phyloP scores from a whole-genome alignment of 108 stramenopile species.

The Fistulifera pelliculosa region DNA sequence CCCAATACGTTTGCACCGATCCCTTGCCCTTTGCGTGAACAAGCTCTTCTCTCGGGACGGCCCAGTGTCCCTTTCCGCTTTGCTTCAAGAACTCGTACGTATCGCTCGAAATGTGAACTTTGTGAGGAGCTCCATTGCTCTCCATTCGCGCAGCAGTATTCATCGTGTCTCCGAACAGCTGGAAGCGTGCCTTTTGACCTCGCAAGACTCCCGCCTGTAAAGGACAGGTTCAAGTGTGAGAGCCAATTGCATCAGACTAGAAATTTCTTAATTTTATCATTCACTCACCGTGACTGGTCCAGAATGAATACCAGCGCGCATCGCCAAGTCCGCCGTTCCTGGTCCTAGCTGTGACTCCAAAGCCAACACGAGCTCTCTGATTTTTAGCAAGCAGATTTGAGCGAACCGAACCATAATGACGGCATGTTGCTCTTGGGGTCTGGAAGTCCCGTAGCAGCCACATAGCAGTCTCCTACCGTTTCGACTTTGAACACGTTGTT shows the following conservation, averaged over 20 bases:
- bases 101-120: conserved; percentile 27
- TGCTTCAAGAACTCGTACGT: conserved; percentile 24
- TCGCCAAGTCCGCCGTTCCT: conserved; percentile 19
- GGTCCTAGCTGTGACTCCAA: conserved; percentile 14
- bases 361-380: conserved; percentile 11
- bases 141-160: conserved; percentile 43
- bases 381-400: conserved; percentile 17
- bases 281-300: conserved; percentile 42
- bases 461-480: conserved; percentile 41
- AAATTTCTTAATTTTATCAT: not conserved
- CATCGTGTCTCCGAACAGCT: conserved; percentile 49
- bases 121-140: conserved; percentile 18
- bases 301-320: conserved; percentile 40
- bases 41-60: conserved; percentile 15
- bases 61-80: conserved; percentile 24
- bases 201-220: conserved; percentile 26
- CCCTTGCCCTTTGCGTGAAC: conserved; percentile 49
- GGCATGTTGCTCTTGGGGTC: conserved; percentile 24
- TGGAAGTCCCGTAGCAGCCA: conserved; percentile 11
- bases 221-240: conserved; percentile 2
- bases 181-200: conserved; percentile 9
- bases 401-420: conserved; percentile 30
- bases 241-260: not conserved
- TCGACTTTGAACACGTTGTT: conserved; percentile 38
- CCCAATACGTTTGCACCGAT: conserved; percentile 43